Evolutionary conservation across 108 stramenopile species (phyloP), one percentile per base, ranked within the genome.

Genomic region (Skeletonema marinoi): DNA sequence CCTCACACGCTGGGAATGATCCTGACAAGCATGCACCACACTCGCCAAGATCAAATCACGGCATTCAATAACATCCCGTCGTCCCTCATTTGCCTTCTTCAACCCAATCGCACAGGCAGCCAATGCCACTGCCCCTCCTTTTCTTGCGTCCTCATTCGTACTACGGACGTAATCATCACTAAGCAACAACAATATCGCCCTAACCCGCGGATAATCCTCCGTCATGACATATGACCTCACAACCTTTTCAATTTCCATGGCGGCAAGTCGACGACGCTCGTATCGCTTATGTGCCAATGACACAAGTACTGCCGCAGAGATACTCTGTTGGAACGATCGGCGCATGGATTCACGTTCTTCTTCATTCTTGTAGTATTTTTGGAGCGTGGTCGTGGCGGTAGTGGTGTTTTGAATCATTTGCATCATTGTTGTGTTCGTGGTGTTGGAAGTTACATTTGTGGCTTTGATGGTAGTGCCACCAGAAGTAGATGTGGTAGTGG

Each of bases 241-340:
- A n/a, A 92, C 91, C 77, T 93, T 93, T 86, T 93, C 91, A 80
- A 96, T 96, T 74, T 96, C 95, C 91, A 93, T 93, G 64, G 95
- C 92, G 4, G 95, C 95, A 66, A 96, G 80, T 51, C 92, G 80
- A 13, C 95, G 79, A 48, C 95, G 89, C 80, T 96, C 95, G 68
- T 96, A 92, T 30, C 92, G 87, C 71, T 96, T 96, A 78, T 96
- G 95, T 42, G 95, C 95, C 74, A 96, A 66, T 36, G 85, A 85
- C n/a, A 93, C 95, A 32, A 96, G 68, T 2, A 96, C 92, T 33
- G 92, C 90, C 8, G 95, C 89, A 60, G 82, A 87, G 10, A 96
- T 91, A 56, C 82, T 81, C 68, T 96, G 95, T 75, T 96, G 95
- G 71, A 88, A 90, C 11, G 83, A 74, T 51, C 92, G 86, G 39